Percentiles rank a stretch among this genome's conserved stretches.
phyloP scores from a whole-genome alignment of 2,329 filamentous ascomycete species.

The Diaporthe caulivora region DNA sequence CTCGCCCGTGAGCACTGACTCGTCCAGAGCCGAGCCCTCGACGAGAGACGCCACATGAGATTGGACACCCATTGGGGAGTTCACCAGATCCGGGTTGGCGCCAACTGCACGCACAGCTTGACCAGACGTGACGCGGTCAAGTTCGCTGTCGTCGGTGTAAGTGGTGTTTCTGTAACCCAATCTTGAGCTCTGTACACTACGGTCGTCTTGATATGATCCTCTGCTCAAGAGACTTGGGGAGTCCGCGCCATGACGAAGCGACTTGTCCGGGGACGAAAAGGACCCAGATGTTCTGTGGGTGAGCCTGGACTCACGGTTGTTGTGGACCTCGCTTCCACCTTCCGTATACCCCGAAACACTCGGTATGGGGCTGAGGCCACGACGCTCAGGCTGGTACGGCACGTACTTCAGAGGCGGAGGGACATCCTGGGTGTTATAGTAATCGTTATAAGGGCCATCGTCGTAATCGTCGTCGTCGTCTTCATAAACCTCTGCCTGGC shows the following conservation, averaged over 20 bases:
- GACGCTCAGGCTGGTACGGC: conserved; percentile 76
- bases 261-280: conserved; percentile 73
- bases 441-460: conserved; percentile 58
- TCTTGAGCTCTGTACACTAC: conserved; percentile 64
- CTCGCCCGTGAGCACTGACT: conserved; percentile 76
- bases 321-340: conserved; percentile 70
- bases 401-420: conserved; percentile 74
- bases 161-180: conserved; percentile 66
- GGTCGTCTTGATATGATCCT: conserved; percentile 72
- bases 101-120: conserved; percentile 79
- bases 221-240: conserved; percentile 63
- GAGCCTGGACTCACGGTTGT: conserved; percentile 69
- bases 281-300: conserved; percentile 64
- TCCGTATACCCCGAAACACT: conserved; percentile 91
- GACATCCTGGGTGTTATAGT: conserved; percentile 72
- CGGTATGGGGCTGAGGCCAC: conserved; percentile 88
- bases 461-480: conserved; percentile 60
- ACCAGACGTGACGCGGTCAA: conserved; percentile 71
- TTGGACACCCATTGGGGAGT: conserved; percentile 80
- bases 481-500: conserved; percentile 50
- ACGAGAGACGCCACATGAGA: conserved; percentile 90
- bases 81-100: conserved; percentile 81
- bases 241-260: conserved; percentile 57
- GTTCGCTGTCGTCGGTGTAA: conserved; percentile 66
- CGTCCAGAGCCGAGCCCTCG: conserved; percentile 78